phyloP scores from a whole-genome alignment of 2,329 filamentous ascomycete species.

The Xylariaceae sp. region DNA sequence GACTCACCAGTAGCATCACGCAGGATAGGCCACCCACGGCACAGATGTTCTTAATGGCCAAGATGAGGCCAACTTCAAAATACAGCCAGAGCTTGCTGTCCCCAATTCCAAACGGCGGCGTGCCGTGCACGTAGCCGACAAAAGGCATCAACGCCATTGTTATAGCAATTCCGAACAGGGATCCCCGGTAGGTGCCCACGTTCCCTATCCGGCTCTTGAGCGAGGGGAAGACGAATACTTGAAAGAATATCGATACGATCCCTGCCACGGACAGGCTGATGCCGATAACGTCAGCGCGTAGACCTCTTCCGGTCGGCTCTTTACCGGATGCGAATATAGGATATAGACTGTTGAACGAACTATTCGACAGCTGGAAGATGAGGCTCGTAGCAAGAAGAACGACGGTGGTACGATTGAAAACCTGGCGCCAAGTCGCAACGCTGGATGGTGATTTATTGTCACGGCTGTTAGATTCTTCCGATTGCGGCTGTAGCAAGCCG shows the following conservation, averaged over 20 bases:
- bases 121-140: slow-evolving; percentile 68
- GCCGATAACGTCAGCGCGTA: slow-evolving; percentile 77
- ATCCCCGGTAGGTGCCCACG: slow-evolving; percentile 72
- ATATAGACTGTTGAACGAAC: slow-evolving; percentile 91
- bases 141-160: slow-evolving; percentile 86
- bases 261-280: slow-evolving; percentile 80
- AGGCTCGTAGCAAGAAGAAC: slow-evolving; percentile 80
- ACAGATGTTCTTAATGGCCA: slow-evolving; percentile 86
- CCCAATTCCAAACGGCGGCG: slow-evolving; percentile 51
- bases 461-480: slow-evolving; percentile 42
- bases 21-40: slow-evolving; percentile 86
- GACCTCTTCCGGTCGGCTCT: slow-evolving; percentile 68
- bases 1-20: slow-evolving; percentile 73
- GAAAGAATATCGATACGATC: slow-evolving; percentile 80
- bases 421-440: slow-evolving; percentile 43
- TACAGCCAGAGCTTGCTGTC: slow-evolving; percentile 68
- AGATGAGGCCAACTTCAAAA: slow-evolving; percentile 69
- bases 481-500: slow-evolving; percentile 23
- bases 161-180: slow-evolving; percentile 72
- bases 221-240: slow-evolving; percentile 76
- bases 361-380: slow-evolving; percentile 89
- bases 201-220: slow-evolving; percentile 79
- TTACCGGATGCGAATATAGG: slow-evolving; percentile 81
- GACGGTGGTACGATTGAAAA: slow-evolving; percentile 77
- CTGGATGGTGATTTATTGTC: slow-evolving; percentile 38